These are phyloP conservation scores for Mucor plumbeus DNA, from an alignment of 371 early-diverging fungal species.

Conservation along the genomic window DNA sequence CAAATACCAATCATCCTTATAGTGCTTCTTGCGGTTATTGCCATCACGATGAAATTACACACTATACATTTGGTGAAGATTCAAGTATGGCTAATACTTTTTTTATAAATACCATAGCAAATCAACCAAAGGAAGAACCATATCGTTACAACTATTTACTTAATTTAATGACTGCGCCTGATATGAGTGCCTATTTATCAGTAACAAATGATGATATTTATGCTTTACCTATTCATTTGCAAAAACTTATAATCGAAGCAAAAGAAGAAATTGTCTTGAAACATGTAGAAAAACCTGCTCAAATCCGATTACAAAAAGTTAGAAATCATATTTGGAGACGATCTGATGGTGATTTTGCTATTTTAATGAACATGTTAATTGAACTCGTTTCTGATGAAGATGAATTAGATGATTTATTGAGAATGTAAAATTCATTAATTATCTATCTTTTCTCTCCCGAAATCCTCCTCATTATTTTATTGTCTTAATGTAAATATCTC, in stretches of 20 bases:
- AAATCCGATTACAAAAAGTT: constrained; percentile 27
- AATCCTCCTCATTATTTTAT: background rate
- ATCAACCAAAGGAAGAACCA: constrained; percentile 20
- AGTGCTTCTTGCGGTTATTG: constrained; percentile 27
- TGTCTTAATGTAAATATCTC: background rate
- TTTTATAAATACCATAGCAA: constrained; percentile 1
- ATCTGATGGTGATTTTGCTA: constrained; percentile 41
- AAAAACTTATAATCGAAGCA: constrained; percentile 43
- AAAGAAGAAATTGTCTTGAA: constrained; percentile 42
- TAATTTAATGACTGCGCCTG: constrained; percentile 43
- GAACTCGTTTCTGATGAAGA: constrained; percentile 47
- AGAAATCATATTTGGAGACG: constrained; percentile 30
- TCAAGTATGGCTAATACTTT: constrained; percentile 2
- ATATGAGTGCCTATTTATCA: constrained; percentile 43
- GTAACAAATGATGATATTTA: constrained; percentile 40
- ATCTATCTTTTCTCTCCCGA: background rate
- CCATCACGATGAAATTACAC: constrained; percentile 14
- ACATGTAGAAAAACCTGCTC: constrained; percentile 27
- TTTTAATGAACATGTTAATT: constrained; percentile 31
- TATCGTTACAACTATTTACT: constrained; percentile 35
- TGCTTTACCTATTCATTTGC: constrained; percentile 42
- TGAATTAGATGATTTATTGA: constrained; percentile 18
- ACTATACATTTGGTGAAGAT: constrained; percentile 22
- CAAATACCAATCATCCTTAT: constrained; percentile 16
- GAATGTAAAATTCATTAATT: constrained; percentile 3